Evolutionary conservation across 331 rosid genomes (phyloP).

Genomic region (Cucumis variabilis): DNA sequence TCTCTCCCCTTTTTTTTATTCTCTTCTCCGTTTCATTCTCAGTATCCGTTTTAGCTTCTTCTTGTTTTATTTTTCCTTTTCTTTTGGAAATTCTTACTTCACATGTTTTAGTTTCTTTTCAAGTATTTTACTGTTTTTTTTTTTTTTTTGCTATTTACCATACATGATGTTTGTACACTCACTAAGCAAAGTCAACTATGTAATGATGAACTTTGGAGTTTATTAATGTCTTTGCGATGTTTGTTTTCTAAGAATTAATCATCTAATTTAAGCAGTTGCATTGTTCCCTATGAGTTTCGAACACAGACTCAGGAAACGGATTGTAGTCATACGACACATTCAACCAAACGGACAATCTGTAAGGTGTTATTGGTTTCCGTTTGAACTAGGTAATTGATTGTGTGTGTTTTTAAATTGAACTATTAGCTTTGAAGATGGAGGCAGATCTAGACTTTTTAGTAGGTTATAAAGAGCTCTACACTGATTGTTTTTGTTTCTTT

Average conservation of each 20-base stretch:
- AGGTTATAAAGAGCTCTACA: background rate
- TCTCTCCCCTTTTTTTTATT: conserved; percentile 26
- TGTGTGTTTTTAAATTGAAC: background rate
- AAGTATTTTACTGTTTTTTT: background rate
- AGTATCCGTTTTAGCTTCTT: too few relatives aligned
- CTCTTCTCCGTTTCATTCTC: conserved; percentile 23
- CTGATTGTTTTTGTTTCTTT: background rate
- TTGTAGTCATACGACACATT: background rate
- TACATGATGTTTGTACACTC: background rate
- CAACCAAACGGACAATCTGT: background rate
- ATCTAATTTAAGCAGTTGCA: background rate
- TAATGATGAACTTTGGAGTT: background rate
- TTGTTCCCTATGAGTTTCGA: background rate
- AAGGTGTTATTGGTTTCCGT: background rate
- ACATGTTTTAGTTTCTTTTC: background rate
- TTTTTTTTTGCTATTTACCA: background rate
- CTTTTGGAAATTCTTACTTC: background rate
- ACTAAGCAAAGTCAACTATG: background rate
- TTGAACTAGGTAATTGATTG: conserved; percentile 13
- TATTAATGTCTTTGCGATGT: background rate
- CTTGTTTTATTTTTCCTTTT: background rate
- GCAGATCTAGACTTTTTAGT: background rate
- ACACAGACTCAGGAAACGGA: background rate
- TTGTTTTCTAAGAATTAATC: background rate
- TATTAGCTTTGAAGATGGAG: conserved; percentile 5